Percentiles rank a stretch among this genome's conserved stretches.
These are phyloP conservation scores for Phaeosphaeriaceae sp. DNA, from an alignment of 2,329 filamentous ascomycete species.

Conservation along the genomic window DNA sequence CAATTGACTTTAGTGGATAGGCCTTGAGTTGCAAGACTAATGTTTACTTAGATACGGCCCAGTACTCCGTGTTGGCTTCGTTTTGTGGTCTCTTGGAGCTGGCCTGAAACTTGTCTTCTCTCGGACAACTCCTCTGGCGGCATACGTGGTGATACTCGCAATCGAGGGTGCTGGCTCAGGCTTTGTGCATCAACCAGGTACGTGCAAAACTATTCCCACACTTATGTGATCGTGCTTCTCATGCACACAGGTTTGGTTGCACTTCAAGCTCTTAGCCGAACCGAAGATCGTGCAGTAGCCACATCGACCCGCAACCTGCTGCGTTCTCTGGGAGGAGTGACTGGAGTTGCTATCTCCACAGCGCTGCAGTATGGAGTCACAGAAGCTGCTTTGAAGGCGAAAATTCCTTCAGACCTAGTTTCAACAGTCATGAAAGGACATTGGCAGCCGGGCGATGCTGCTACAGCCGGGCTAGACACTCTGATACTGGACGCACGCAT, in stretches of 20 bases:
- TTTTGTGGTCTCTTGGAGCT: constrained; percentile 32
- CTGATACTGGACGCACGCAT: constrained; percentile 30
- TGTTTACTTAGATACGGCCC: constrained; percentile 7
- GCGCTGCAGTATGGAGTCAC: constrained; percentile 21
- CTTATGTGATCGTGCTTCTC: not conserved
- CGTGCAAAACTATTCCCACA: not conserved
- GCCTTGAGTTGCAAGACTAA: not conserved
- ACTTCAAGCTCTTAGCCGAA: constrained; percentile 29
- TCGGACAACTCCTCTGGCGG: constrained; percentile 16
- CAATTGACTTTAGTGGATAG: not conserved
- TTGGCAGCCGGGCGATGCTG: not conserved
- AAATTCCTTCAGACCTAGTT: constrained; percentile 6
- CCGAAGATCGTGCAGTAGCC: constrained; percentile 35
- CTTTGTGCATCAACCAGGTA: constrained; percentile 31
- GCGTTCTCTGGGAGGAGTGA: constrained; percentile 31
- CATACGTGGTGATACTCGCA: constrained; percentile 25
- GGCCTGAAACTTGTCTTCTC: constrained; percentile 35
- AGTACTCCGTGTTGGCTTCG: constrained; percentile 27
- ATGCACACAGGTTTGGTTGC: constrained; percentile 27
- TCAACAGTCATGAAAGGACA: not conserved
- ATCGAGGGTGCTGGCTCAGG: constrained; percentile 40
- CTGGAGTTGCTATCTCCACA: constrained; percentile 23
- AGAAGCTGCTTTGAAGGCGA: constrained; percentile 11
- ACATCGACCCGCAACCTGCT: constrained; percentile 37
- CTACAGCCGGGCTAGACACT: constrained; percentile 12